Evolutionary conservation across 1,139 yeast species (phyloP).

Genomic region (Debaryomycetaceae sp.): DNA sequence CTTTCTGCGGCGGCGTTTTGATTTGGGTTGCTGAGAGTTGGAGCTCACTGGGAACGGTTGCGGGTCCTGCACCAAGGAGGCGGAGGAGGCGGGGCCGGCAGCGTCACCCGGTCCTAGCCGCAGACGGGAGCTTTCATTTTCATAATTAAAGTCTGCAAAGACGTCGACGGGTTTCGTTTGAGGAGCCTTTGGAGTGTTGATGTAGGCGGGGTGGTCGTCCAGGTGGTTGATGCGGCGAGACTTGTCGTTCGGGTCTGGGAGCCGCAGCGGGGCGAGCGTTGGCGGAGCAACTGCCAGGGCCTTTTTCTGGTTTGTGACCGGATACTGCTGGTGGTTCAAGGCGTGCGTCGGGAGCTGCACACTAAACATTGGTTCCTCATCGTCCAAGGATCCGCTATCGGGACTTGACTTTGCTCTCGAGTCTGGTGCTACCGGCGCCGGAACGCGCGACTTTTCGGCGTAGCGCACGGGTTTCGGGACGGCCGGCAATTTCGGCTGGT

Average conservation of each 20-base stretch:
- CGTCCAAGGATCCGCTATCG: not conserved
- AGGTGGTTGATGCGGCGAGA: constrained; percentile 1
- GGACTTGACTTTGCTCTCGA: not conserved
- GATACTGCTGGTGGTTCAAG: constrained; percentile 1
- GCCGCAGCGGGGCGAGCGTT: too few relatives aligned
- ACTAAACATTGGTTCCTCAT: not conserved
- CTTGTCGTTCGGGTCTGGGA: not conserved
- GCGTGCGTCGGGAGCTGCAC: constrained; percentile 1
- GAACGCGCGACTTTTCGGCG: not conserved
- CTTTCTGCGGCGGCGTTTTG: constrained; percentile 43
- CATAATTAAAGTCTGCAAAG: constrained; percentile 23
- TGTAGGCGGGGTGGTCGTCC: constrained; percentile 2
- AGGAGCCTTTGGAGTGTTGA: constrained; percentile 9
- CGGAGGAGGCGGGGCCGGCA: too few relatives aligned
- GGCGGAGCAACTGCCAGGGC: too few relatives aligned
- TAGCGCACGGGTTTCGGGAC: not conserved
- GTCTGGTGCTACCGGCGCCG: constrained; percentile 1
- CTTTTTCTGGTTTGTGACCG: not conserved
- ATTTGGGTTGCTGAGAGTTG: constrained; percentile 13
- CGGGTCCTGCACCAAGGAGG: too few relatives aligned
- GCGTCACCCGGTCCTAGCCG: constrained; percentile 8
- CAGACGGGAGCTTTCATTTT: constrained; percentile 11
- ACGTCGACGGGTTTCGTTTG: constrained; percentile 3
- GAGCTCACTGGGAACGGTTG: not conserved
- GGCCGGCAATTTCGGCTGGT: constrained; percentile 5